Evolutionary conservation across 306 rosid species (phyloP).

Genomic region (Trichosanthes truncata): DNA sequence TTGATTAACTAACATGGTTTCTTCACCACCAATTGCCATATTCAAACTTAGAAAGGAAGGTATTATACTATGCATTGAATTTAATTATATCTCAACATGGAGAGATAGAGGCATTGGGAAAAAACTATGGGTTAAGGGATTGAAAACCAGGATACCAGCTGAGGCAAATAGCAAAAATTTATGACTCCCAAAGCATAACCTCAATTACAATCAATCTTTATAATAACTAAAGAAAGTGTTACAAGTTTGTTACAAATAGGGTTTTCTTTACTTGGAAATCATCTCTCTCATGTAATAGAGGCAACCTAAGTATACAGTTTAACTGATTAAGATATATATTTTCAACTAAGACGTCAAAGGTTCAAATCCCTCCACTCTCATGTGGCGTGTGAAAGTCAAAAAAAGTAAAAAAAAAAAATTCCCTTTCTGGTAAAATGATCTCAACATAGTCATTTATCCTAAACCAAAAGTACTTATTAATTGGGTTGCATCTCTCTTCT

Average conservation of each 20-base stretch:
- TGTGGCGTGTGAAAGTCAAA: too few relatives aligned
- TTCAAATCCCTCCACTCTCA: too few relatives aligned
- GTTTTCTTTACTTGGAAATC: background rate
- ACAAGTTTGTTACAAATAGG: background rate
- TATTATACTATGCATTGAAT: background rate
- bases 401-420: background rate
- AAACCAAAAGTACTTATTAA: too few relatives aligned
- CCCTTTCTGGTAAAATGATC: background rate
- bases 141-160: constrained; percentile 9
- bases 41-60: background rate
- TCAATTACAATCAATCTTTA: background rate
- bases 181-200: background rate
- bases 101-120: background rate
- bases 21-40: background rate
- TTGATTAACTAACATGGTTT: background rate
- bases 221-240: background rate
- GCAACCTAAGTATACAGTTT: too few relatives aligned
- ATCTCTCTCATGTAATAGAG: background rate
- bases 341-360: too few relatives aligned
- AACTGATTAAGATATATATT: too few relatives aligned
- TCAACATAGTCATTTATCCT: background rate
- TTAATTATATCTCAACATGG: background rate
- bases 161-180: background rate
- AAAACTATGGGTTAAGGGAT: constrained; percentile 1
- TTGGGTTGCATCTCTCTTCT: too few relatives aligned